Percentiles rank a stretch among this genome's conserved stretches.
Conservation (phyloP, 2,329 filamentous ascomycete genomes). For the Botrytis porri region DNA sequence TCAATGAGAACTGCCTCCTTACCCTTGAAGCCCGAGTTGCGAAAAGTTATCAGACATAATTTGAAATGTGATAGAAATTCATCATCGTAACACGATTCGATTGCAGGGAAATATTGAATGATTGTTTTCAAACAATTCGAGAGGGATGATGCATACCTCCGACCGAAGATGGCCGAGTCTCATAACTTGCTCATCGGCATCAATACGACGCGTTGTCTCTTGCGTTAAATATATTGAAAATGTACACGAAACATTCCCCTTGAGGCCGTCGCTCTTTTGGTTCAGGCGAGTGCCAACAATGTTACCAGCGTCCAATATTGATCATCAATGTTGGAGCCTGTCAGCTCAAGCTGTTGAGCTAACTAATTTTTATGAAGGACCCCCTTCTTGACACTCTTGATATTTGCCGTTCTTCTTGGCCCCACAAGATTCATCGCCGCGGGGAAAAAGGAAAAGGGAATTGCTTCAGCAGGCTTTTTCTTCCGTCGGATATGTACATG, state of each 20-base stretch:
- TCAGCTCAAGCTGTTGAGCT: neutral
- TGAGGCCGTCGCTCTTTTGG: neutral
- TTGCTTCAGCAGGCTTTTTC: conserved; percentile 20
- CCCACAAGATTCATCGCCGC: conserved; percentile 18
- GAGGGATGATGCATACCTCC: conserved; percentile 18
- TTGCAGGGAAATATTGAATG: conserved; percentile 18
- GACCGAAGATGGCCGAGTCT: conserved; percentile 20
- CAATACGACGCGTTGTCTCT: neutral
- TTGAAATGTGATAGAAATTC: conserved; percentile 13
- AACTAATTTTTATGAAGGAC: neutral
- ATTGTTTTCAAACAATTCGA: conserved; percentile 17
- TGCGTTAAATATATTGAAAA: neutral
- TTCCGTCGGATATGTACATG: conserved; percentile 21
- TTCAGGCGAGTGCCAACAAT: conserved; percentile 5
- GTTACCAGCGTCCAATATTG: neutral
- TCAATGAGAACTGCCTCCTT: neutral
- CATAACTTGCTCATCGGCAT: conserved; percentile 15
- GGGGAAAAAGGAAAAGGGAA: conserved; percentile 12
- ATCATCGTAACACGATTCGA: neutral
- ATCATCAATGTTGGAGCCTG: conserved; percentile 1
- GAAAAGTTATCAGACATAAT: neutral
- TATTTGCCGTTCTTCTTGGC: conserved; percentile 4
- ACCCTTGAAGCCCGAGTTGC: neutral
- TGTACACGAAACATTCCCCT: neutral
- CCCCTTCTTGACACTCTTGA: neutral